These are phyloP conservation scores for Phytopythium sindhum DNA, from an alignment of 352 stramenopile species.

Conservation along the genomic window DNA sequence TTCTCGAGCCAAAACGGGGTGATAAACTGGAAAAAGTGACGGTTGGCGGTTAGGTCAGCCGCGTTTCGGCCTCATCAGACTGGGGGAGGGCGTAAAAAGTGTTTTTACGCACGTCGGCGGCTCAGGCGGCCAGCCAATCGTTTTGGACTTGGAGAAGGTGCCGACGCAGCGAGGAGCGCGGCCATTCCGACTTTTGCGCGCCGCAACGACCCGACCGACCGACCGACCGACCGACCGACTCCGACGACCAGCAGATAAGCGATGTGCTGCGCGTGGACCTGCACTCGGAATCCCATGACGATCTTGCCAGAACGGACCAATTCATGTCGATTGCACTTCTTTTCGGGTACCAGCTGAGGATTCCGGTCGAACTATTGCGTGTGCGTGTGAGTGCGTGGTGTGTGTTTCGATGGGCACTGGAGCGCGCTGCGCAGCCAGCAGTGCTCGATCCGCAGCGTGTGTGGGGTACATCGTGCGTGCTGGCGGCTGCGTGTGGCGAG, in stretches of 20 bases:
- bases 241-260: no score
- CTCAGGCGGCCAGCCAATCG: not conserved
- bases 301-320: conserved; percentile 82
- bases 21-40: no score
- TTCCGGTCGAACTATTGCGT: conserved; percentile 26
- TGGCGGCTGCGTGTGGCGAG: conserved; percentile 9
- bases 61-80: not conserved
- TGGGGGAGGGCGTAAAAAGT: conserved; percentile 1
- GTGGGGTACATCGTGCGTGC: not conserved
- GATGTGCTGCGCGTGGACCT: no score
- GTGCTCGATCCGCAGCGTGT: not conserved
- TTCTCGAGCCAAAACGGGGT: no score
- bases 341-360: conserved; percentile 89
- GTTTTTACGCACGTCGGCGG: not conserved
- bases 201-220: not conserved
- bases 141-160: not conserved
- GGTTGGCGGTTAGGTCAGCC: no score
- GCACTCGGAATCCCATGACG: conserved; percentile 56
- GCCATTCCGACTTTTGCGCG: conserved; percentile 1
- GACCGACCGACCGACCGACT: not conserved
- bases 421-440: not conserved
- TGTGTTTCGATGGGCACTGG: not conserved
- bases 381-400: conserved; percentile 1
- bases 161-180: not conserved
- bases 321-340: conserved; percentile 88